Percentiles rank a stretch among this genome's conserved stretches.
phyloP scores from a whole-genome alignment of 306 rosid species.

The Quercus variabilis region DNA sequence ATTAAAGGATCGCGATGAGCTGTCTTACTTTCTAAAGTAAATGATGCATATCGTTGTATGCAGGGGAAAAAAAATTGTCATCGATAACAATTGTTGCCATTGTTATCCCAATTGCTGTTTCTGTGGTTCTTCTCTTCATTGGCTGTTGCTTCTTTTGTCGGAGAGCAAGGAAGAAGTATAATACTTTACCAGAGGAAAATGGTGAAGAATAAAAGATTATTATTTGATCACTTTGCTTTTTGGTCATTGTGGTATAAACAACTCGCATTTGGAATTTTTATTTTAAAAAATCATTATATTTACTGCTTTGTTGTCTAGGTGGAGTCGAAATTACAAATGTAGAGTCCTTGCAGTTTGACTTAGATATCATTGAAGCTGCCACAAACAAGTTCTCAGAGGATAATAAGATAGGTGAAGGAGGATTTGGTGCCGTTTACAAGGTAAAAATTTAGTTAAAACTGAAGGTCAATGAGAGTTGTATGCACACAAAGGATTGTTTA shows the following conservation, averaged over 20 bases:
- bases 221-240: not conserved
- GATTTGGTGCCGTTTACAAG: conserved; percentile 29
- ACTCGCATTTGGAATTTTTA: not conserved
- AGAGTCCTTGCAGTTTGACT: conserved; percentile 19
- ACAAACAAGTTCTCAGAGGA: conserved; percentile 21
- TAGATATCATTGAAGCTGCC: conserved; percentile 15
- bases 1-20: too few relatives aligned
- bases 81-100: conserved; percentile 16
- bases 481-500: too few relatives aligned
- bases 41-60: not conserved
- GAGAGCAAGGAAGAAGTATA: conserved; percentile 8
- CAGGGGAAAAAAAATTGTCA: conserved; percentile 20
- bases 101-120: not conserved
- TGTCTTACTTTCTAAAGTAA: too few relatives aligned
- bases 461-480: too few relatives aligned
- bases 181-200: conserved; percentile 13
- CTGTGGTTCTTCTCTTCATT: conserved; percentile 4
- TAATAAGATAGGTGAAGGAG: conserved; percentile 28
- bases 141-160: conserved; percentile 14
- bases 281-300: not conserved
- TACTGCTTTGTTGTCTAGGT: conserved; percentile 9
- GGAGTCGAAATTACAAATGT: not conserved
- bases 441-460: too few relatives aligned
- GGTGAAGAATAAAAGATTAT: conserved; percentile 7
- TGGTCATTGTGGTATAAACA: too few relatives aligned